These are phyloP conservation scores for Rosa rugosa DNA, from an alignment of 306 rosid genomes.

Conservation along the genomic window DNA sequence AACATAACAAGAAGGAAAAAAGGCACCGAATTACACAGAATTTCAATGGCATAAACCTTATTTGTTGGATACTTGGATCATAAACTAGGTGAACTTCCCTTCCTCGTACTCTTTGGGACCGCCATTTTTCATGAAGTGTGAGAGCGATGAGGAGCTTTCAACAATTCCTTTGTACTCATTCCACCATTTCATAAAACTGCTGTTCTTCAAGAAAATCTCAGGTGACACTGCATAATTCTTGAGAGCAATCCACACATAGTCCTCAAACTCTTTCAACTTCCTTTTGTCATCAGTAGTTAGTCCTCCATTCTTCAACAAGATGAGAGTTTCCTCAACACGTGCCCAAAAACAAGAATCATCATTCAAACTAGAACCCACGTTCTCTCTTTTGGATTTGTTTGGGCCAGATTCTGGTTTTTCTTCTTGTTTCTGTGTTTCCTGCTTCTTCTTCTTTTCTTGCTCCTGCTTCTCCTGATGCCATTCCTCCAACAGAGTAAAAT, in stretches of 20 bases:
- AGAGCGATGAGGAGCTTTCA: too few relatives aligned
- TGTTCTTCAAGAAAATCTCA: conserved; percentile 50
- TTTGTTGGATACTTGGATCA: too few relatives aligned
- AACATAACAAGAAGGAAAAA: too few relatives aligned
- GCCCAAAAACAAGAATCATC: conserved; percentile 79
- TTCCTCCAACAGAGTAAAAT: conserved; percentile 39
- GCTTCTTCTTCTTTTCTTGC: neutral
- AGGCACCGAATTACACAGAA: too few relatives aligned
- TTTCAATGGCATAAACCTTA: too few relatives aligned
- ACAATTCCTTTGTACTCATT: conserved; percentile 18
- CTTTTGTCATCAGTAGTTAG: neutral
- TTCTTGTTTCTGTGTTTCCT: neutral
- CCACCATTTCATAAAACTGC: conserved; percentile 78
- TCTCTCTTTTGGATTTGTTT: neutral
- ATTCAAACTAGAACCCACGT: conserved; percentile 41
- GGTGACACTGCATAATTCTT: conserved; percentile 46
- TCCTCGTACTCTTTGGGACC: too few relatives aligned
- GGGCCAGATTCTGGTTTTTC: neutral
- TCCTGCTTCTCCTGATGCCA: conserved; percentile 12
- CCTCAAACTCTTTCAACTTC: conserved; percentile 48
- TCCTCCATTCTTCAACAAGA: conserved; percentile 13
- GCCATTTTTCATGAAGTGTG: too few relatives aligned
- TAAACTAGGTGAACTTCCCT: too few relatives aligned
- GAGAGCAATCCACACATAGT: conserved; percentile 38
- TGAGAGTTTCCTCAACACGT: conserved; percentile 58